Base-by-base conservation (phyloP, 163 green algal genomes). In the Chlamydomonas reinhardtii region DNA sequence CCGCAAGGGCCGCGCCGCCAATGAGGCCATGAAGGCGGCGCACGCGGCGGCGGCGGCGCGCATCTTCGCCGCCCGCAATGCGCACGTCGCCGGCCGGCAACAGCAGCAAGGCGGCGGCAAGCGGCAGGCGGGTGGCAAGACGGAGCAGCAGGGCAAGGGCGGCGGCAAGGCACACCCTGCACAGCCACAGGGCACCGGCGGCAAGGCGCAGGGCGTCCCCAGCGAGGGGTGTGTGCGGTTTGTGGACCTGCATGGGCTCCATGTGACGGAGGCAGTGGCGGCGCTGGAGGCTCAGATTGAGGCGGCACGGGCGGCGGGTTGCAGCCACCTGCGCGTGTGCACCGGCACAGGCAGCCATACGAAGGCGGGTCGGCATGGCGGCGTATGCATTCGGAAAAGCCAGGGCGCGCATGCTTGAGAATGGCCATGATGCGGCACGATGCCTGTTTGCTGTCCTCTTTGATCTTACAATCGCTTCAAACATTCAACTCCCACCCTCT, bases 171-270 rank as follows among this genome's bases (percentile, higher is more conserved):
- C 14, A 19, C 48, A 56, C 12, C 14, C 48, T 17, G 48, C 48
- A 17, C 48, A 56, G 48, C 48, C 17, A 4, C 61, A 66, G 61
- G 20, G 61, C 61, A 29, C 39, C 39, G 39, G 39, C 39, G 39
- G 25, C 61, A 66, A 66, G 61, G 64, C 29, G 0, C 19, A 15
- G 12, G 59, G 24, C 31, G 59, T 1, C 9, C 19, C 4, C 22
- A 11, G 59, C 25, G 22, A 29, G 14, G 3, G 20, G 59, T 4
- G 59, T 66, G 24, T n/a, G 59, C 48, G 73, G 66, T 81, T 85
- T 52, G 68, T 98, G n/a, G 96, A 98, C 84, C 86, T 98, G 83
- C 96, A 98, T 81, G 96, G 96, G 4, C 91, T 98, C 65, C 96
- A 98, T 52, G 95, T 96, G 27, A 76, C 69, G 11, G 96, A 98